Conservation (phyloP, 2,329 filamentous ascomycete genomes). For the Ophiostoma fasciatum region DNA sequence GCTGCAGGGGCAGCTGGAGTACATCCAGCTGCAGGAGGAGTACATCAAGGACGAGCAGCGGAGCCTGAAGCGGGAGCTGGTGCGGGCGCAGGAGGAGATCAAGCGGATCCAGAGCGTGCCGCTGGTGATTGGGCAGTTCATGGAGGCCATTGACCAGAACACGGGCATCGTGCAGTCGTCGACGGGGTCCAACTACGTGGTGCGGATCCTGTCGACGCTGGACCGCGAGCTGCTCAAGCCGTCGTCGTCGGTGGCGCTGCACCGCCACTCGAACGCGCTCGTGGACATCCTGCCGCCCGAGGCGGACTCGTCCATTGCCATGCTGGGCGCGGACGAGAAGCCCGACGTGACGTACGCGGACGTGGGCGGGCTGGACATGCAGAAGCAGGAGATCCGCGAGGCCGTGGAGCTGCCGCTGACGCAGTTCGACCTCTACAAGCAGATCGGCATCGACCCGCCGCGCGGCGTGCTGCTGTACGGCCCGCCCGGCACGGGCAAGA, state of each 20-base stretch:
- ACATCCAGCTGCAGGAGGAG: conserved; percentile 96
- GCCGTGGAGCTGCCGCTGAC: conserved; percentile 93
- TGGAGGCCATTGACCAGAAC: conserved; percentile 99
- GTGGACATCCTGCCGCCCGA: conserved; percentile 98
- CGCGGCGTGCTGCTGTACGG: conserved; percentile 93
- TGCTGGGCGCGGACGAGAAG: conserved; percentile 94
- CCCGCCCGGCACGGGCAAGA: conserved; percentile 90
- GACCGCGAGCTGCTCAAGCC: conserved; percentile 97
- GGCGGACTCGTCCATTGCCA: conserved; percentile 95
- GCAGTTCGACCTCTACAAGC: conserved; percentile 96
- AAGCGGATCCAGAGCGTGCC: conserved; percentile 98
- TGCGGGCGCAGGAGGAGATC: conserved; percentile 96
- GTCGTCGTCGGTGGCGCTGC: conserved; percentile 90
- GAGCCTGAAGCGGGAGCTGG: conserved; percentile 92
- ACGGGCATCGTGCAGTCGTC: conserved; percentile 98
- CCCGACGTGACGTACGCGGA: conserved; percentile 96
- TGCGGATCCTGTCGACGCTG: conserved; percentile 93
- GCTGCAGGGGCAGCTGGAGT: conserved; percentile 92
- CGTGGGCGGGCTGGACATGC: conserved; percentile 96
- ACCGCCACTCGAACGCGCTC: conserved; percentile 94
- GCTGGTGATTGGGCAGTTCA: conserved; percentile 96
- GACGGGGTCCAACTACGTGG: conserved; percentile 96
- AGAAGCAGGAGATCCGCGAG: conserved; percentile 98
- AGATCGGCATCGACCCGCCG: conserved; percentile 97
- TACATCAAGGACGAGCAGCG: conserved; percentile 99